phyloP scores from a whole-genome alignment of 495 filamentous ascomycete species.

The Evernia prunastri region DNA sequence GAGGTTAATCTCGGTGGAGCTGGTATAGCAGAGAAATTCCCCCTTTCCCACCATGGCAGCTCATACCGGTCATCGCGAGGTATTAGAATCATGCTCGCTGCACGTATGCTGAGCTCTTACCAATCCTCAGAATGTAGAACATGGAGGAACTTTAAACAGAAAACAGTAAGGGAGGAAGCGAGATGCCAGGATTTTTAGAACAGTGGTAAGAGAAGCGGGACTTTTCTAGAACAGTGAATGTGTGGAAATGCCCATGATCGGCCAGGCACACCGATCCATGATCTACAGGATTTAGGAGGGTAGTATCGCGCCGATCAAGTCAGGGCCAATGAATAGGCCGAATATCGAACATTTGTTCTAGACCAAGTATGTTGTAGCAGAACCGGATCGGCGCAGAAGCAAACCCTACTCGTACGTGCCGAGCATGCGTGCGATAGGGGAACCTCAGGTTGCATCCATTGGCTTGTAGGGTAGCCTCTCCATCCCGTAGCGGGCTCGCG shows the following conservation, averaged over 20 bases:
- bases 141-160: too few species aligned
- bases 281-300: neutral
- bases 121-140: neutral
- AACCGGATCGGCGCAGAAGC: too few species aligned
- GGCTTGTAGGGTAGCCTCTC: too few species aligned
- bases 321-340: too few species aligned
- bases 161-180: neutral
- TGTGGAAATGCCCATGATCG: neutral
- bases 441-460: too few species aligned
- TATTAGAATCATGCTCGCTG: neutral
- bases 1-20: conserved; percentile 21
- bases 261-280: neutral
- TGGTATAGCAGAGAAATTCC: conserved; percentile 10
- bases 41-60: conserved; percentile 10
- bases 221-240: too few species aligned
- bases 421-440: too few species aligned
- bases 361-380: too few species aligned
- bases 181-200: neutral
- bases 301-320: neutral
- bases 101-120: neutral
- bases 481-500: too few species aligned
- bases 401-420: too few species aligned
- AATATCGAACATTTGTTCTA: too few species aligned
- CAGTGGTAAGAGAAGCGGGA: too few species aligned
- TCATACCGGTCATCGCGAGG: neutral